Evolutionary conservation across 768 basidiomycete genomes (phyloP).

Genomic region (Leucogyrophana mollusca): DNA sequence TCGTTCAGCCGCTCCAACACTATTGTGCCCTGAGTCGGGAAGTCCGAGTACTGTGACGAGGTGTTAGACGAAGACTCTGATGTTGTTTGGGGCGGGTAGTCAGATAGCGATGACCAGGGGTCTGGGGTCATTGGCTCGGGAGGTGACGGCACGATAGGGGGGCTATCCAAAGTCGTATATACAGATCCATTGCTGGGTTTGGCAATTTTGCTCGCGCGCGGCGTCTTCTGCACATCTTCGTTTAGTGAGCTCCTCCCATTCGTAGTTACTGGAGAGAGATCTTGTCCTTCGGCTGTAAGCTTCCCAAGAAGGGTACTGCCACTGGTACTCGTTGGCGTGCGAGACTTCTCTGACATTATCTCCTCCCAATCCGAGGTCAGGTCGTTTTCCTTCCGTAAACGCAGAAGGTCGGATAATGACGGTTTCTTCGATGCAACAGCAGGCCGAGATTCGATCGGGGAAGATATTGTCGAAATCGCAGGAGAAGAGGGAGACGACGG

Average conservation of each 20-base stretch:
- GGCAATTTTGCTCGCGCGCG: slow-evolving; percentile 33
- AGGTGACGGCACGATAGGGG: slow-evolving; percentile 40
- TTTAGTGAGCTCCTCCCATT: slow-evolving; percentile 22
- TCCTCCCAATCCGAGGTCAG: slow-evolving; percentile 68
- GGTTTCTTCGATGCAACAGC: slow-evolving; percentile 54
- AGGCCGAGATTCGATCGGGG: slow-evolving; percentile 33
- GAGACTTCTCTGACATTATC: slow-evolving; percentile 42
- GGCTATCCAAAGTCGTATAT: slow-evolving; percentile 34
- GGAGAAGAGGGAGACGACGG: slow-evolving; percentile 39
- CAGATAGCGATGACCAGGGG: slow-evolving; percentile 74
- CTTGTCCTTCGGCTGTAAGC: slow-evolving; percentile 21
- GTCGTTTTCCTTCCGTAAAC: slow-evolving; percentile 54
- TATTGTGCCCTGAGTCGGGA: slow-evolving; percentile 44
- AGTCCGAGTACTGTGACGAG: slow-evolving; percentile 63
- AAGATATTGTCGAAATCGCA: slow-evolving; percentile 33
- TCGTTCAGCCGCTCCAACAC: slow-evolving; percentile 73
- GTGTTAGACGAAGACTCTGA: slow-evolving; percentile 74
- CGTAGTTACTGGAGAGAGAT: slow-evolving; percentile 26
- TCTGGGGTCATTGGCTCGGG: slow-evolving; percentile 72
- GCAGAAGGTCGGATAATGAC: slow-evolving; percentile 65
- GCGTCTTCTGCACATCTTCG: slow-evolving; percentile 32
- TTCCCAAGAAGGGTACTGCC: slow-evolving; percentile 33
- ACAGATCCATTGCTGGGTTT: slow-evolving; percentile 21
- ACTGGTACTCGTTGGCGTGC: slow-evolving; percentile 47
- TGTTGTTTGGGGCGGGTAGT: slow-evolving; percentile 66